Conservation (phyloP, 371 early-diverging fungal species). For the Smittium mucronatum region DNA sequence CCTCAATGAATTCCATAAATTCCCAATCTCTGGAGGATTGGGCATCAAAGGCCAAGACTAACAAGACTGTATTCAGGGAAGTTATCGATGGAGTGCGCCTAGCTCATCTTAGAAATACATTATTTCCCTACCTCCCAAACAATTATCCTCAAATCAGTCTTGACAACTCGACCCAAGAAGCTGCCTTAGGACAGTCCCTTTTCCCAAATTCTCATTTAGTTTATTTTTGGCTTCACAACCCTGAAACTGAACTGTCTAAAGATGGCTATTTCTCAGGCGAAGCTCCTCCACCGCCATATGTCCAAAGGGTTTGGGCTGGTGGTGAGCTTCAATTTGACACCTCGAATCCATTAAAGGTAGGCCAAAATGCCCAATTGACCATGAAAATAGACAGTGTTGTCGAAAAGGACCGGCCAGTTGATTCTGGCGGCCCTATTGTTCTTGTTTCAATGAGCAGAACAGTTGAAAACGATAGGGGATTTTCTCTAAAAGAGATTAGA, state of each 20-base stretch:
- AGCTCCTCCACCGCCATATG: slow-evolving; percentile 61
- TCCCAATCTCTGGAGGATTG: not conserved
- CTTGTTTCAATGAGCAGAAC: slow-evolving; percentile 52
- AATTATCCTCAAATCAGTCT: slow-evolving; percentile 17
- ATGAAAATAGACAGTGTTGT: slow-evolving; percentile 41
- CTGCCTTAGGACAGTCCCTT: slow-evolving; percentile 34
- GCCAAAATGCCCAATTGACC: slow-evolving; percentile 42
- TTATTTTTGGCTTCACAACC: slow-evolving; percentile 59
- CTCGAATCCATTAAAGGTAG: slow-evolving; percentile 46
- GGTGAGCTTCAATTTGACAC: slow-evolving; percentile 46
- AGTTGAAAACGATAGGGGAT: slow-evolving; percentile 46
- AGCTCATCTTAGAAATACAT: slow-evolving; percentile 11
- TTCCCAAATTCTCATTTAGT: slow-evolving; percentile 65
- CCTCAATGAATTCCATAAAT: no score
- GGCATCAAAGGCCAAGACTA: not conserved
- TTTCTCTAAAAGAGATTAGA: slow-evolving; percentile 52
- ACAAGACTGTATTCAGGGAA: not conserved
- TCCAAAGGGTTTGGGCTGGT: slow-evolving; percentile 77
- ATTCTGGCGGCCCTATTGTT: slow-evolving; percentile 40
- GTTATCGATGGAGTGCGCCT: slow-evolving; percentile 1
- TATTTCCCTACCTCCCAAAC: slow-evolving; percentile 23
- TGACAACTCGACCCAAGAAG: slow-evolving; percentile 16
- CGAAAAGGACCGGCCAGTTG: slow-evolving; percentile 31
- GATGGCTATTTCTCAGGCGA: slow-evolving; percentile 69
- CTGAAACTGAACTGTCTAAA: slow-evolving; percentile 46